Percentiles rank a stretch among this genome's conserved stretches.
These are phyloP conservation scores for Talaromyces sp. DNA, from an alignment of 2,329 filamentous ascomycete species.

Conservation along the genomic window DNA sequence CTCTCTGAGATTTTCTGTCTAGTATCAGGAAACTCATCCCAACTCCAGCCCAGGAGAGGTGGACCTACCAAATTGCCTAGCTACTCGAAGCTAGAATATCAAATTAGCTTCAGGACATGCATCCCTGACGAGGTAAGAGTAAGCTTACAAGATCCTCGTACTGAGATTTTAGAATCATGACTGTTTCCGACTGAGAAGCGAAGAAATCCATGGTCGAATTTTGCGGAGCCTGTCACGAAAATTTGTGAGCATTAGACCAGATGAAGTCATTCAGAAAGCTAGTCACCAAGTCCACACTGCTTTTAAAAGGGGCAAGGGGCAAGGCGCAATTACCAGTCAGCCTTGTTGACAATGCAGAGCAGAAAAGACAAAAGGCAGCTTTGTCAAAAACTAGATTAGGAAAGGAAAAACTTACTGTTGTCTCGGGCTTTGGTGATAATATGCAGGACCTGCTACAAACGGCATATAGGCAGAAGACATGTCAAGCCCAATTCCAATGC, in stretches of 20 bases:
- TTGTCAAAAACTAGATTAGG: background rate
- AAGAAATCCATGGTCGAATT: background rate
- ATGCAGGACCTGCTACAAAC: background rate
- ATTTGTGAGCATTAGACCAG: background rate
- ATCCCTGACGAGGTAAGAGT: conserved; percentile 10
- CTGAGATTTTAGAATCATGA: conserved; percentile 60
- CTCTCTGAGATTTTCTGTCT: conserved; percentile 45
- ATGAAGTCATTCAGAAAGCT: background rate
- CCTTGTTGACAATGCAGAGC: background rate
- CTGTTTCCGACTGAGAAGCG: conserved; percentile 30
- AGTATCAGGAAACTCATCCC: conserved; percentile 6
- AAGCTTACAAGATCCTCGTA: conserved; percentile 57
- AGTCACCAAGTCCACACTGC: conserved; percentile 7
- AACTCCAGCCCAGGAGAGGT: background rate
- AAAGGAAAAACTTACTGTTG: background rate
- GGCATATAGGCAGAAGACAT: background rate
- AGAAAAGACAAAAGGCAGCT: background rate
- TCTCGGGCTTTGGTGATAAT: background rate
- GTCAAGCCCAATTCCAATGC: too few species aligned
- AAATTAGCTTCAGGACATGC: background rate
- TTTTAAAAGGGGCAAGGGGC: background rate
- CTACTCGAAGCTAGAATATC: conserved; percentile 25
- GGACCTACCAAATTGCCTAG: conserved; percentile 29
- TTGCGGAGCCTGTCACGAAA: background rate
- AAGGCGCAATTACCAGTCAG: background rate